Percentiles rank a stretch among this genome's conserved stretches.
phyloP scores from a whole-genome alignment of 2,329 filamentous ascomycete species.

The Akanthomyces dipterigenus region DNA sequence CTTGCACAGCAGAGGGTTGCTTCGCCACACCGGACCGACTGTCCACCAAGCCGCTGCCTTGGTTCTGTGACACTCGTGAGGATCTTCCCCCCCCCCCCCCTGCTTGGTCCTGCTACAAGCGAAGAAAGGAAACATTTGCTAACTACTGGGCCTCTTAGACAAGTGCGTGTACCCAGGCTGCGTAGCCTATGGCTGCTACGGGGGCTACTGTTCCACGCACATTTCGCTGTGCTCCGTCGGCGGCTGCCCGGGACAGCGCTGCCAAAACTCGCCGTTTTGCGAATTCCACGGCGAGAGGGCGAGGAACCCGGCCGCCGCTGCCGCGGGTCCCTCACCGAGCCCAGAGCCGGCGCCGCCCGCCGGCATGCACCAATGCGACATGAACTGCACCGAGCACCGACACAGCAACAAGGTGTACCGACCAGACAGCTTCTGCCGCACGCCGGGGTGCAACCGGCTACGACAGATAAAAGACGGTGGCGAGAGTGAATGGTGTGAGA shows the following conservation, averaged over 20 bases:
- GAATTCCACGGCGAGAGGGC: neutral
- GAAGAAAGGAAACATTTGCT: neutral
- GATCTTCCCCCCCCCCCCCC: neutral
- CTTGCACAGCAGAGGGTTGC: neutral
- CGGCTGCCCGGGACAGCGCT: neutral
- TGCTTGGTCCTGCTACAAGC: neutral
- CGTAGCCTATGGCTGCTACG: neutral
- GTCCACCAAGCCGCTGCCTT: neutral
- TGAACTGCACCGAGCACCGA: constrained; percentile 1
- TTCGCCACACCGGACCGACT: neutral
- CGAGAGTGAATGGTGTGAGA: constrained; percentile 7
- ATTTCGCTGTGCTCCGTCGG: neutral
- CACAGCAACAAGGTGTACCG: constrained; percentile 3
- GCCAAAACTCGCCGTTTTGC: neutral
- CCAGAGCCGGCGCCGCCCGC: neutral
- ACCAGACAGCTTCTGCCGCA: neutral
- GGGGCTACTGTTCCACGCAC: neutral
- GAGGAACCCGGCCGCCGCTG: neutral
- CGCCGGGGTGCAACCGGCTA: neutral
- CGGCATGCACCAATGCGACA: neutral
- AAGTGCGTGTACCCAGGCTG: neutral
- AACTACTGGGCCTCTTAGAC: neutral
- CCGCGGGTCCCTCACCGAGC: too few relatives aligned
- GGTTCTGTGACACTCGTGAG: constrained; percentile 4
- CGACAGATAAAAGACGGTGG: neutral